Evolutionary conservation across 306 rosid genomes (phyloP).

Genomic region (Trifolium pratense): DNA sequence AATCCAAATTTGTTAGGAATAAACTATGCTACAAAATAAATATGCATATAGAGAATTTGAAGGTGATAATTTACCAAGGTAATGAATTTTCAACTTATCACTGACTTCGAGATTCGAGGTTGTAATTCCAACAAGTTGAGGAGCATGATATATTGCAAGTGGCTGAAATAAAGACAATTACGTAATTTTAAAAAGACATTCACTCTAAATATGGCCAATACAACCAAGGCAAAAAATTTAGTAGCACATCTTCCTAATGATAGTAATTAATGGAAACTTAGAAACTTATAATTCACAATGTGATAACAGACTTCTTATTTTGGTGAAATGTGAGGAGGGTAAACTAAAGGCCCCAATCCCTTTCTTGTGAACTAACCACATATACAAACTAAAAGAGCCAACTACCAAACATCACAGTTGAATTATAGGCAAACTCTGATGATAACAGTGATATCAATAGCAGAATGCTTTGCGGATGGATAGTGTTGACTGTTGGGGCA

Average conservation of each 20-base stretch:
- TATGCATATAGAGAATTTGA: constrained; percentile 30
- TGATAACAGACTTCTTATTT: constrained; percentile 1
- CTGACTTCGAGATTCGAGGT: constrained; percentile 51
- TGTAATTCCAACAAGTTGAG: constrained; percentile 59
- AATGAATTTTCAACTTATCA: constrained; percentile 69
- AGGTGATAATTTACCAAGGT: constrained; percentile 68
- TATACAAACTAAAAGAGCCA: constrained; percentile 7
- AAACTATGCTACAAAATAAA: constrained; percentile 34
- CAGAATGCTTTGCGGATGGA: too few species aligned
- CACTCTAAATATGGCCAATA: constrained; percentile 11
- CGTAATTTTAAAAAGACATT: not conserved
- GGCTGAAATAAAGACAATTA: constrained; percentile 61
- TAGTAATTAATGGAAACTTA: constrained; percentile 11
- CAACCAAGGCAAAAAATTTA: constrained; percentile 6
- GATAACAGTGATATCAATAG: not conserved
- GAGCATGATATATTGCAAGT: constrained; percentile 73
- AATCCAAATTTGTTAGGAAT: constrained; percentile 53
- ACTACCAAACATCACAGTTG: constrained; percentile 2
- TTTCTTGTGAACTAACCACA: not conserved
- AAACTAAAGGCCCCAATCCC: not conserved
- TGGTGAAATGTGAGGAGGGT: constrained; percentile 25
- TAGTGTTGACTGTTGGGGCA: too few species aligned
- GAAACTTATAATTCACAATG: constrained; percentile 16
- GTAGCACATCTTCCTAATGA: not conserved
- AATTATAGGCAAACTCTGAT: constrained; percentile 34